Conservation (phyloP, 768 basidiomycete species). For the Lepiota brunneoincarnata region DNA sequence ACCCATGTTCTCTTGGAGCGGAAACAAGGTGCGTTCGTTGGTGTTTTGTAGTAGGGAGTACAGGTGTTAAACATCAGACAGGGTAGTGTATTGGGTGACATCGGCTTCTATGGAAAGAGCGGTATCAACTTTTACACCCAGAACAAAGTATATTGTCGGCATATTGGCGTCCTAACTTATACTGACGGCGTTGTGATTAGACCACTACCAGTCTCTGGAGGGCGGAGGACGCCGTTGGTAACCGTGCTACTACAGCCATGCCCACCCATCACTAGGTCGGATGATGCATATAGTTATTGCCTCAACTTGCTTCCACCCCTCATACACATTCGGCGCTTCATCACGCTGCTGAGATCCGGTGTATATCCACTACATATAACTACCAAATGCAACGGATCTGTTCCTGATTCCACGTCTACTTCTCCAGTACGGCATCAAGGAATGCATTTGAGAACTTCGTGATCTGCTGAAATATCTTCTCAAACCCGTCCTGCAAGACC, state of each 20-base stretch:
- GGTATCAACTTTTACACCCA: conserved; percentile 97
- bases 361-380: not conserved
- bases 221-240: conserved; percentile 78
- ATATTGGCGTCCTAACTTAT: not conserved
- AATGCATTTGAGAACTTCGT: conserved; percentile 73
- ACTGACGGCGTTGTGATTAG: conserved; percentile 32
- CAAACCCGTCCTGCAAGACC: conserved; percentile 59
- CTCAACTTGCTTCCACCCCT: not conserved
- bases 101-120: not conserved
- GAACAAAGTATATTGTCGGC: conserved; percentile 60
- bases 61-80: too few relatives aligned
- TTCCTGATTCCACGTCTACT: conserved; percentile 14
- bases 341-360: not conserved
- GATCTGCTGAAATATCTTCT: conserved; percentile 77
- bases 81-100: too few relatives aligned
- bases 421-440: conserved; percentile 57
- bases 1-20: conserved; percentile 96
- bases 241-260: conserved; percentile 82
- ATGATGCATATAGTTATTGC: not conserved
- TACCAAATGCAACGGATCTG: not conserved
- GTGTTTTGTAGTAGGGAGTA: conserved; percentile 83
- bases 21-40: conserved; percentile 87
- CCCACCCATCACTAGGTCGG: conserved; percentile 64
- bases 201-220: conserved; percentile 94
- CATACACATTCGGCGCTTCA: not conserved